A percentile compares a stretch with the other conserved stretches of the same genome.
Conservation (phyloP, 768 basidiomycete genomes). For the Lactarius akahatsu region DNA sequence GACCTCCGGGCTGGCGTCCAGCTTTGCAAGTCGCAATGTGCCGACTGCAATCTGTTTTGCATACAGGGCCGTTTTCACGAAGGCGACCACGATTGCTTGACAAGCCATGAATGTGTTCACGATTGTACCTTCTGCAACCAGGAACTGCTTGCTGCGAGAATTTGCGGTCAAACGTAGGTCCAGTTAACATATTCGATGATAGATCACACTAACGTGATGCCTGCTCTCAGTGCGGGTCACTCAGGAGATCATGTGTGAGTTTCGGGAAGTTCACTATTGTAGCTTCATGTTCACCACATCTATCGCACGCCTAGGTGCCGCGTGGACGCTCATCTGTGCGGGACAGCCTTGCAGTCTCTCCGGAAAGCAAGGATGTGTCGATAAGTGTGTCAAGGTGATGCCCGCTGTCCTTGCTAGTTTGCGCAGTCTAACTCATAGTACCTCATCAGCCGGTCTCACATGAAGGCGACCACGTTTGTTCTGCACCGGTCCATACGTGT, state of each 20-base stretch:
- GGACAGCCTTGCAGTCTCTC: conserved; percentile 49
- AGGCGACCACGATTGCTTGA: conserved; percentile 48
- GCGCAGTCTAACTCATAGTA: neutral
- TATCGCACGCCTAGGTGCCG: conserved; percentile 43
- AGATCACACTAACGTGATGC: conserved; percentile 27
- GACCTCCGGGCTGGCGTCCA: conserved; percentile 47
- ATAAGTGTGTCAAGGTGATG: conserved; percentile 50
- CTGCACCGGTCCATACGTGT: conserved; percentile 53
- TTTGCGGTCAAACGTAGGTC: conserved; percentile 50
- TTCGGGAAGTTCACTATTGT: neutral
- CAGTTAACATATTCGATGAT: neutral
- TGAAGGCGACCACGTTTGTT: conserved; percentile 52
- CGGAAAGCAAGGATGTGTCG: conserved; percentile 51
- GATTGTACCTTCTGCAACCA: conserved; percentile 45
- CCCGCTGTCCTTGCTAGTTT: neutral
- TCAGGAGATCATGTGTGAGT: conserved; percentile 52
- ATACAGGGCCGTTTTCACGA: conserved; percentile 48
- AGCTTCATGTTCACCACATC: neutral
- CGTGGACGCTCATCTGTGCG: conserved; percentile 47
- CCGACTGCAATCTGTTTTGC: conserved; percentile 50
- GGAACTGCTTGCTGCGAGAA: conserved; percentile 29
- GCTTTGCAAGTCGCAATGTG: conserved; percentile 50
- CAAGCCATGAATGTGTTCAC: conserved; percentile 47
- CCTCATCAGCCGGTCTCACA: neutral
- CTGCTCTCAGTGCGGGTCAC: conserved; percentile 50